These are phyloP conservation scores for Glutinoglossum americanum DNA, from an alignment of 495 filamentous ascomycete genomes.

Conservation along the genomic window DNA sequence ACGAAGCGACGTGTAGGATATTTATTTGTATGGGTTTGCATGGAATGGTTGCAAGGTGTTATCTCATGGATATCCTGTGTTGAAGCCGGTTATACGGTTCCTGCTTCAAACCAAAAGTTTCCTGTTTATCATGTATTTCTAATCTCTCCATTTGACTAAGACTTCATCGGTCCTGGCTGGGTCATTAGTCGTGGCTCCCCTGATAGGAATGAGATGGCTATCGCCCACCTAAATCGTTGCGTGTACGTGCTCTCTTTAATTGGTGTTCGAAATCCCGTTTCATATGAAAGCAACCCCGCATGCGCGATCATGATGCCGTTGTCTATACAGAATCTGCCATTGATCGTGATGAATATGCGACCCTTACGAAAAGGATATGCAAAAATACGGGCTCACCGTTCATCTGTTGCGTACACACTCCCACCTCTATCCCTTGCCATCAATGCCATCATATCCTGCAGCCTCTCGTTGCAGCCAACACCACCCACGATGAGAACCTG, in stretches of 20 bases:
- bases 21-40: neutral
- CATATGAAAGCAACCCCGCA: slow-evolving; percentile 68
- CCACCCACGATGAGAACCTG: slow-evolving; percentile 92
- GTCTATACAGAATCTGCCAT: slow-evolving; percentile 73
- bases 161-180: slow-evolving; percentile 6
- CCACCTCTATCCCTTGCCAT: slow-evolving; percentile 89
- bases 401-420: slow-evolving; percentile 82
- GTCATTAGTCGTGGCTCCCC: neutral
- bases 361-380: neutral
- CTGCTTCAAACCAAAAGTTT: neutral
- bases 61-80: neutral
- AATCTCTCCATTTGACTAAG: slow-evolving; percentile 7
- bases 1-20: slow-evolving; percentile 1
- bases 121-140: neutral
- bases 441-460: slow-evolving; percentile 95
- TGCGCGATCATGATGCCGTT: slow-evolving; percentile 99
- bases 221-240: slow-evolving; percentile 44
- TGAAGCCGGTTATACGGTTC: neutral
- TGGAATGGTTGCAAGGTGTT: neutral
- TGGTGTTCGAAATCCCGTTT: slow-evolving; percentile 51
- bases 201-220: neutral
- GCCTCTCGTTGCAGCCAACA: slow-evolving; percentile 89
- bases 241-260: slow-evolving; percentile 76
- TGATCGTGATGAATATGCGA: neutral
- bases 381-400: slow-evolving; percentile 18